Evolutionary conservation across 2,329 filamentous ascomycete genomes (phyloP).

Genomic region (Alternaria atra): DNA sequence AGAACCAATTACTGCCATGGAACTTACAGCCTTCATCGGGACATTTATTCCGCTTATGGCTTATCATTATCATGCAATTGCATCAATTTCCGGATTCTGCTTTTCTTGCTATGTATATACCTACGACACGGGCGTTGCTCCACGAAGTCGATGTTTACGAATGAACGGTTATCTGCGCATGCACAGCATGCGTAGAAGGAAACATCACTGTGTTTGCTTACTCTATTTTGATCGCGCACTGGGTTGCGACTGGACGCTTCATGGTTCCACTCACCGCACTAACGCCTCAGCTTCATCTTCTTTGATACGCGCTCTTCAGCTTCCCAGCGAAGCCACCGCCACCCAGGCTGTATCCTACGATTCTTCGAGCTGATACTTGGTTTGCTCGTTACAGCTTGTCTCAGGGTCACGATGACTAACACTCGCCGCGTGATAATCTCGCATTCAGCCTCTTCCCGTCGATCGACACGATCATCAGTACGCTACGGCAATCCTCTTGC

Average conservation of each 20-base stretch:
- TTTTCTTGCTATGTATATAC: constrained; percentile 48
- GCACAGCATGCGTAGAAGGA: constrained; percentile 36
- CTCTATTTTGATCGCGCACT: neutral
- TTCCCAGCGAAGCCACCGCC: neutral
- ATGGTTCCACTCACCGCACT: neutral
- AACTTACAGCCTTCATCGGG: constrained; percentile 10
- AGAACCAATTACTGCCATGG: constrained; percentile 16
- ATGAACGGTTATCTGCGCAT: constrained; percentile 43
- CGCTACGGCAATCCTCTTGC: constrained; percentile 9
- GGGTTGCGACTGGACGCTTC: neutral
- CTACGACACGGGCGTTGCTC: constrained; percentile 24
- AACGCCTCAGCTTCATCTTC: neutral
- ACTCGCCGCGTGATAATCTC: neutral
- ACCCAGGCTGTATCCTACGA: neutral
- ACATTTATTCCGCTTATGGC: constrained; percentile 15
- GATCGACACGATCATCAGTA: constrained; percentile 21
- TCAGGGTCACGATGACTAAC: constrained; percentile 3
- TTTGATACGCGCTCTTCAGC: neutral
- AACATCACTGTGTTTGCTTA: constrained; percentile 4
- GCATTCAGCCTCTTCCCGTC: constrained; percentile 9
- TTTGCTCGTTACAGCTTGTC: neutral
- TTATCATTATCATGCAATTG: constrained; percentile 13
- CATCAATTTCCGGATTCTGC: constrained; percentile 22
- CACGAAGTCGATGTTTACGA: constrained; percentile 40
- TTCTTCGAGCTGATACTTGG: neutral